Conservation (phyloP, 2,329 filamentous ascomycete species). For the Colletotrichum liaoningense region DNA sequence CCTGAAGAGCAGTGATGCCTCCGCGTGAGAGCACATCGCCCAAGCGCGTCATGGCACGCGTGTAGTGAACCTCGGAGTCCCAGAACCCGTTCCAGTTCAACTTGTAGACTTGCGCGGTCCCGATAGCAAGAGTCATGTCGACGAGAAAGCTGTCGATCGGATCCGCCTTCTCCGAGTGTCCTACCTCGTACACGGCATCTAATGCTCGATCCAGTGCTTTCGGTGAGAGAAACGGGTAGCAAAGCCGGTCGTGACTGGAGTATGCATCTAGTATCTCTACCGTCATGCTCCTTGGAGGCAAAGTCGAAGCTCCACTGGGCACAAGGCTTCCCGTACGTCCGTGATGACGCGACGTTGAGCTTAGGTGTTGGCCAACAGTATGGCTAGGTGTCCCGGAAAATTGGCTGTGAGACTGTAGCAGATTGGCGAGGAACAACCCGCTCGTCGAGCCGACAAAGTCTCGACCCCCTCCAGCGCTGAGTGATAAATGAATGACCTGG, state of each 20-base stretch:
- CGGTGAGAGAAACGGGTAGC: conserved; percentile 53
- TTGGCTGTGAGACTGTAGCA: conserved; percentile 44
- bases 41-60: conserved; percentile 50
- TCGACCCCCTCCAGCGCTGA: conserved; percentile 53
- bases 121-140: conserved; percentile 57
- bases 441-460: conserved; percentile 55
- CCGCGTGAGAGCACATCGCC: conserved; percentile 49
- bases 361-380: conserved; percentile 17
- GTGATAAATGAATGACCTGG: conserved; percentile 55
- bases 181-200: conserved; percentile 46
- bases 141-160: conserved; percentile 52
- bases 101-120: conserved; percentile 54
- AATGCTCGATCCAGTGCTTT: conserved; percentile 42
- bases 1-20: conserved; percentile 52
- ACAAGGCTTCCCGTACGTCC: conserved; percentile 4
- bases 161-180: conserved; percentile 35
- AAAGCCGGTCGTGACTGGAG: conserved; percentile 54
- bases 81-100: conserved; percentile 56
- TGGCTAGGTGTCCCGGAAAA: conserved; percentile 28
- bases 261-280: conserved; percentile 53
- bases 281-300: conserved; percentile 50
- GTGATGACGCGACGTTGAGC: not conserved
- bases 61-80: conserved; percentile 54
- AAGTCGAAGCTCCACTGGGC: conserved; percentile 12
- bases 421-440: conserved; percentile 53